Conservation (phyloP, 2,329 filamentous ascomycete genomes). For the Diplocarpon rosae region DNA sequence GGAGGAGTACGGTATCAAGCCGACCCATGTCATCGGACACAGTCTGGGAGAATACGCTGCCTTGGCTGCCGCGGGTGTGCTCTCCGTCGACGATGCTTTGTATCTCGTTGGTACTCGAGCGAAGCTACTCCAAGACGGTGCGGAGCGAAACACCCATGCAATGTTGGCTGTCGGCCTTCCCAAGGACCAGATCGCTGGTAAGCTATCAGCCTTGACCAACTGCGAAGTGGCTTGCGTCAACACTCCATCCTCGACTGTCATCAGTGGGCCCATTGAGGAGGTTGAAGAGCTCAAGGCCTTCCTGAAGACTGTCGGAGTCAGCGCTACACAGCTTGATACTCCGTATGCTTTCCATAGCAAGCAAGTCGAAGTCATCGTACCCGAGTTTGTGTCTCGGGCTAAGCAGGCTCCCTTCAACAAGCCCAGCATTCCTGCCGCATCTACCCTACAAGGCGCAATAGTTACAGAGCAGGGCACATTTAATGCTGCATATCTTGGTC, state of each 20-base stretch:
- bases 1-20: constrained; percentile 42
- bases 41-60: constrained; percentile 67
- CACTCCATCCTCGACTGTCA: constrained; percentile 60
- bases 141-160: constrained; percentile 2
- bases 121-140: constrained; percentile 12
- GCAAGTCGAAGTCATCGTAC: constrained; percentile 52
- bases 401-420: constrained; percentile 41
- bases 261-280: constrained; percentile 46
- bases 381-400: constrained; percentile 45
- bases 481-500: constrained; percentile 49
- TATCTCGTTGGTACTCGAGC: constrained; percentile 62
- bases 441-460: constrained; percentile 51
- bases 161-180: constrained; percentile 34
- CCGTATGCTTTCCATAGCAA: constrained; percentile 57
- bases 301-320: constrained; percentile 42
- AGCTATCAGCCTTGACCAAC: constrained; percentile 28
- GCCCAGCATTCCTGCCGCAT: constrained; percentile 50
- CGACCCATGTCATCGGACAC: constrained; percentile 49
- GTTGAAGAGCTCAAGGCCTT: constrained; percentile 39
- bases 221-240: constrained; percentile 57
- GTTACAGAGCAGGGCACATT: constrained; percentile 45
- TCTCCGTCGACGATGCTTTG: constrained; percentile 60
- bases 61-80: constrained; percentile 58
- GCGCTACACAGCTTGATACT: constrained; percentile 48
- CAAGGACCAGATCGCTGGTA: constrained; percentile 27